These are phyloP conservation scores for Colletotrichum coccodes DNA, from an alignment of 2,329 filamentous ascomycete species.

Conservation along the genomic window DNA sequence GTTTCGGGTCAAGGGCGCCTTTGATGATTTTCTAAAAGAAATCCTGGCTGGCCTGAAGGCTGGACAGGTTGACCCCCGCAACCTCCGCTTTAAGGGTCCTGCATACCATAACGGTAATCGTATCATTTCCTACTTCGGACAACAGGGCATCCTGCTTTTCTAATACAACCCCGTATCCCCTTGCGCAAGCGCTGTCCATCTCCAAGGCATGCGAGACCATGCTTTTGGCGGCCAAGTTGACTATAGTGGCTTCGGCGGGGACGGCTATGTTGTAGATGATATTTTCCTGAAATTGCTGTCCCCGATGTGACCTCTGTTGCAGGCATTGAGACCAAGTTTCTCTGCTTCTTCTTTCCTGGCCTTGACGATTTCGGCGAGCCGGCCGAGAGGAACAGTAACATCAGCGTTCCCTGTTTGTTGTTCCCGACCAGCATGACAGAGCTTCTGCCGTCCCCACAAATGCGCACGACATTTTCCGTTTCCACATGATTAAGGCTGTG, in stretches of 20 bases:
- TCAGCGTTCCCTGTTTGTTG: constrained; percentile 74
- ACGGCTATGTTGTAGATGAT: constrained; percentile 85
- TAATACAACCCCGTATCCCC: constrained; percentile 86
- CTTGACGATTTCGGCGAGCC: constrained; percentile 79
- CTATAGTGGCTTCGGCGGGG: constrained; percentile 76
- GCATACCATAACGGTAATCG: constrained; percentile 82
- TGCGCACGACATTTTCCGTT: constrained; percentile 13
- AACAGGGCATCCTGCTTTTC: constrained; percentile 85
- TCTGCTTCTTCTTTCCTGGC: constrained; percentile 90
- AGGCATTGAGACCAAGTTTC: constrained; percentile 84
- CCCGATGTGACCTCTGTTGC: constrained; percentile 87
- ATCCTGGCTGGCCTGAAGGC: constrained; percentile 8
- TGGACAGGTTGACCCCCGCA: constrained; percentile 12
- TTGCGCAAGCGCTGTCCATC: constrained; percentile 93
- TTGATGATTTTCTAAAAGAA: constrained; percentile 1
- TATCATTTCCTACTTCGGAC: constrained; percentile 82
- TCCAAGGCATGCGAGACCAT: constrained; percentile 92
- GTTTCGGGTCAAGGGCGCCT: neutral
- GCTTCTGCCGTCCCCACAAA: neutral
- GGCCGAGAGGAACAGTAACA: constrained; percentile 82
- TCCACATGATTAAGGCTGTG: constrained; percentile 12
- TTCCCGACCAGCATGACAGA: constrained; percentile 15
- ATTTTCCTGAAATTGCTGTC: constrained; percentile 92
- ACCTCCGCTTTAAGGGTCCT: constrained; percentile 24
- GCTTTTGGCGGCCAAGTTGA: constrained; percentile 81